These are phyloP conservation scores for Dendrobium huoshanense DNA, from an alignment of 106 monocot species.

Conservation along the genomic window DNA sequence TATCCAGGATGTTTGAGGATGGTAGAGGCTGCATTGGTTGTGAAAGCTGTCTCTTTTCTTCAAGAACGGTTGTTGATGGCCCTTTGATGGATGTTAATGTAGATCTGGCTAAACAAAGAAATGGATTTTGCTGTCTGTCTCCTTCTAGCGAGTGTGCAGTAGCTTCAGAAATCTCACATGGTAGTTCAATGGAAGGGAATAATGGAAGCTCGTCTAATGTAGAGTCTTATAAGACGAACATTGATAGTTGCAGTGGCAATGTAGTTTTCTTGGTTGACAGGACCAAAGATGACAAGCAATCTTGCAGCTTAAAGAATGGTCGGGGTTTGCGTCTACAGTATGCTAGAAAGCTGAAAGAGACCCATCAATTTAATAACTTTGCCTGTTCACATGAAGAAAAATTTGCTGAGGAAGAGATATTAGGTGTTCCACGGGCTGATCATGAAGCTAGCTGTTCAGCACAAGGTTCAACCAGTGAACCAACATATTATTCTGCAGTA, in stretches of 20 bases:
- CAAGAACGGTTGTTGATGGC: conserved; percentile 5
- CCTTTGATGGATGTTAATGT: conserved; percentile 4
- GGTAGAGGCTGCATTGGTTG: conserved; percentile 7
- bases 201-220: background rate
- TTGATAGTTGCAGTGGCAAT: background rate
- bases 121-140: conserved; percentile 2
- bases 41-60: conserved; percentile 16
- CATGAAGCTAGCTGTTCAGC: background rate
- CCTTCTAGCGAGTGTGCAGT: background rate
- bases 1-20: conserved; percentile 6
- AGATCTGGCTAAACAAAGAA: background rate
- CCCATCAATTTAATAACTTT: background rate
- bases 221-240: background rate
- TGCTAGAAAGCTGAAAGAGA: background rate
- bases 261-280: background rate
- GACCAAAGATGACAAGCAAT: background rate
- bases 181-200: background rate
- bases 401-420: background rate
- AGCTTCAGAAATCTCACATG: background rate
- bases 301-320: background rate
- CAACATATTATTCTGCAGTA: conserved; percentile 1
- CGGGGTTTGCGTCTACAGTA: background rate
- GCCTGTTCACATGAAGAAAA: background rate
- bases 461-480: conserved; percentile 1
- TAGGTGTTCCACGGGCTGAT: background rate